Conservation (phyloP, 2,329 filamentous ascomycete species). For the Cercospora zeina region DNA sequence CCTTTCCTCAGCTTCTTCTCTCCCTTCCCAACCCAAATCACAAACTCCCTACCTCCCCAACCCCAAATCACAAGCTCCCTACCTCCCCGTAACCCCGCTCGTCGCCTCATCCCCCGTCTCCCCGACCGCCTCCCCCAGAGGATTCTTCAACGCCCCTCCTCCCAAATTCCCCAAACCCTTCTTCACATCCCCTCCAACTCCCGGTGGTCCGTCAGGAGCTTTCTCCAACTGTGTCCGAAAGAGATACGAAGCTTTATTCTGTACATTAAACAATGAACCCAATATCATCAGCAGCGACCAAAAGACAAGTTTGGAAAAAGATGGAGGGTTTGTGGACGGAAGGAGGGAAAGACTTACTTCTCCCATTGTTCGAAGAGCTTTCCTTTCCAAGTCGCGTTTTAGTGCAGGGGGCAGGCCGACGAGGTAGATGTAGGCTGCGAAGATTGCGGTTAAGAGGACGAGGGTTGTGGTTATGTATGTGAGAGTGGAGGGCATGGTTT, state of each 20-base stretch:
- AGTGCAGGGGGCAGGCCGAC: slow-evolving; percentile 52
- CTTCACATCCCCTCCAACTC: slow-evolving; percentile 35
- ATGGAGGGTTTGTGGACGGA: too few species aligned
- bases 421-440: slow-evolving; percentile 47
- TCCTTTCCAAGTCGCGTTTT: slow-evolving; percentile 50
- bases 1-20: too few species aligned
- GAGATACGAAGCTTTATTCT: slow-evolving; percentile 48
- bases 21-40: too few species aligned
- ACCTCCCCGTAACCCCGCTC: slow-evolving; percentile 32
- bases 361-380: slow-evolving; percentile 54
- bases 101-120: slow-evolving; percentile 33
- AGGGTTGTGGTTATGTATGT: slow-evolving; percentile 34
- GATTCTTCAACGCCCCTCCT: slow-evolving; percentile 42
- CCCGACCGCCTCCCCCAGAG: slow-evolving; percentile 39
- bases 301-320: too few species aligned
- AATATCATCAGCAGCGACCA: too few species aligned
- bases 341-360: slow-evolving; percentile 34
- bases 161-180: slow-evolving; percentile 37
- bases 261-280: not conserved
- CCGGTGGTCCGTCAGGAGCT: slow-evolving; percentile 30
- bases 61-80: not conserved
- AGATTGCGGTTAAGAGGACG: slow-evolving; percentile 33
- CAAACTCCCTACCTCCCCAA: too few species aligned
- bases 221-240: slow-evolving; percentile 37
- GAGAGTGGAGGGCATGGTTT: slow-evolving; percentile 33